Conservation (phyloP, 371 early-diverging fungal genomes). For the Mucor lusitanicus region DNA sequence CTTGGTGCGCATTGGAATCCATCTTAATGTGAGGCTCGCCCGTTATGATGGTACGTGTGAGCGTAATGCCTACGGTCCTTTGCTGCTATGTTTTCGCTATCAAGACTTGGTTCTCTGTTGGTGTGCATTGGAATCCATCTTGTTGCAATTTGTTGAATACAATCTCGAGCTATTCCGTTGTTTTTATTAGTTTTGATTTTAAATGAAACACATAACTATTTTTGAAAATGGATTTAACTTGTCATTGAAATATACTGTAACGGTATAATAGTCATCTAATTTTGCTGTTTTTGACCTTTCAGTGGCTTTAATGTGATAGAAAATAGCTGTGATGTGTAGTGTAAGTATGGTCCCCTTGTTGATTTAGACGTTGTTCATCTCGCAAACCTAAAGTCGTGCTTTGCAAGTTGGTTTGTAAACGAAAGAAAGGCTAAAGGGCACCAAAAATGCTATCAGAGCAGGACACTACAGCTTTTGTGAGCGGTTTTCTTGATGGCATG, state of each 20-base stretch:
- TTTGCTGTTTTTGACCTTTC: neutral
- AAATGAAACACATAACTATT: too few species aligned
- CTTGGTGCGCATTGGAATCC: conserved; percentile 14
- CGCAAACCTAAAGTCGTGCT: neutral
- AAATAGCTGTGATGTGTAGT: neutral
- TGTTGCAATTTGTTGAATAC: too few species aligned
- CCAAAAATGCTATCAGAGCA: neutral
- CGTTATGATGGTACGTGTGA: conserved; percentile 15
- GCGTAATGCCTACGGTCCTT: conserved; percentile 13
- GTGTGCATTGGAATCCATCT: too few species aligned
- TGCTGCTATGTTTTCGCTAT: too few species aligned
- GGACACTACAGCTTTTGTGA: neutral
- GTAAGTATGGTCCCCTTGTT: neutral
- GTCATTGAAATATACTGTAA: too few species aligned
- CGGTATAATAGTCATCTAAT: neutral
- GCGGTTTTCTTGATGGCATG: neutral
- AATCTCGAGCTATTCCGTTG: too few species aligned
- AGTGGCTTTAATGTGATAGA: neutral
- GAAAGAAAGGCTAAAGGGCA: too few species aligned
- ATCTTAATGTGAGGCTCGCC: conserved; percentile 14
- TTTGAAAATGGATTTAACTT: too few species aligned
- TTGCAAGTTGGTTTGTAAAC: neutral
- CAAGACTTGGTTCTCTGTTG: too few species aligned
- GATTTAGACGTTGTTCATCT: neutral
- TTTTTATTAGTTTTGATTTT: too few species aligned